These are phyloP conservation scores for Trypanosoma lewisi DNA, from an alignment of 208 protist genomes.

Conservation along the genomic window DNA sequence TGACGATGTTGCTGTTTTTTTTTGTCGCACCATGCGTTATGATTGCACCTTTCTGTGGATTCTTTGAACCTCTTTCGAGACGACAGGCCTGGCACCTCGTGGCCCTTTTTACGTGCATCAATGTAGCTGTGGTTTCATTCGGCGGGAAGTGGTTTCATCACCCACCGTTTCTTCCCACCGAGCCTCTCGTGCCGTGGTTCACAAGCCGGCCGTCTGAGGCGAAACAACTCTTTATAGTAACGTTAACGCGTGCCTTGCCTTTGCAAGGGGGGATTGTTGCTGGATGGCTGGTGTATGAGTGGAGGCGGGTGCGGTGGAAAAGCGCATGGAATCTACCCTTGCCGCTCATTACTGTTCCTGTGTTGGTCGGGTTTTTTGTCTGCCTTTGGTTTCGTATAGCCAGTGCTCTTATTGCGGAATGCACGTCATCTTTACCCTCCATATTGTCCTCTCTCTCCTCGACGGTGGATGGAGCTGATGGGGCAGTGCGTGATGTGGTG, in stretches of 20 bases:
- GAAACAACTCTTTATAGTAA: background rate
- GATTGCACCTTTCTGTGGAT: slow-evolving; percentile 56
- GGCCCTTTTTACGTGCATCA: slow-evolving; percentile 42
- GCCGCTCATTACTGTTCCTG: slow-evolving; percentile 60
- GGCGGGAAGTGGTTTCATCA: slow-evolving; percentile 45
- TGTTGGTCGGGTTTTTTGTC: slow-evolving; percentile 46
- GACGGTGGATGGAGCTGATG: background rate
- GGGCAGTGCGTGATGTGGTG: background rate
- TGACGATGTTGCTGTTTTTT: slow-evolving; percentile 38
- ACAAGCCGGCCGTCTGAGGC: slow-evolving; percentile 18
- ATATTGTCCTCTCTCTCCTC: background rate
- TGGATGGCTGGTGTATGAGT: slow-evolving; percentile 46
- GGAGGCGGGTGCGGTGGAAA: slow-evolving; percentile 46
- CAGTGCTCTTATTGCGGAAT: slow-evolving; percentile 21
- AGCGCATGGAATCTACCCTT: slow-evolving; percentile 61
- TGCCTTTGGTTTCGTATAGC: slow-evolving; percentile 40
- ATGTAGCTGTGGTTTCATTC: slow-evolving; percentile 43
- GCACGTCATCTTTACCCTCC: too few species aligned
- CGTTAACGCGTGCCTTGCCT: slow-evolving; percentile 30
- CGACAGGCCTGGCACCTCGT: slow-evolving; percentile 31
- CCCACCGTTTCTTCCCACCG: slow-evolving; percentile 58
- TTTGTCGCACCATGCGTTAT: slow-evolving; percentile 59
- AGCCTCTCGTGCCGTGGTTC: slow-evolving; percentile 40
- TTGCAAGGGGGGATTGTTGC: slow-evolving; percentile 64
- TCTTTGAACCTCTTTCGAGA: slow-evolving; percentile 47